Conservation (phyloP, 306 rosid species). For the Cucurbita maxima region DNA sequence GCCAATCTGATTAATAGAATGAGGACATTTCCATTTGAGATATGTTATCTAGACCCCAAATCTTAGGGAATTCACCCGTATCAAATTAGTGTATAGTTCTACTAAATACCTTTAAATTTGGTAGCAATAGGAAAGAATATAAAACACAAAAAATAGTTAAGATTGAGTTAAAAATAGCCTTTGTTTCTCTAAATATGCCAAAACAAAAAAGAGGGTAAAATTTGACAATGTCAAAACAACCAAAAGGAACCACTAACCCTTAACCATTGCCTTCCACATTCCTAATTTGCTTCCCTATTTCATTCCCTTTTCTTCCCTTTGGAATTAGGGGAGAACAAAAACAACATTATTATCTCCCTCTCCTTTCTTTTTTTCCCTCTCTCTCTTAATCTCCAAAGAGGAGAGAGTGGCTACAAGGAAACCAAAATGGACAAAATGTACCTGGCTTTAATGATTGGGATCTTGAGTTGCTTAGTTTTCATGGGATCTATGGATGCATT, state of each 20-base stretch:
- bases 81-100: too few relatives aligned
- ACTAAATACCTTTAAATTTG: too few relatives aligned
- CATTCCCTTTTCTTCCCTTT: neutral
- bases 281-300: neutral
- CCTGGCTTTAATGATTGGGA: constrained; percentile 6
- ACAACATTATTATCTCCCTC: neutral
- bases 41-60: too few relatives aligned
- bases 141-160: too few relatives aligned
- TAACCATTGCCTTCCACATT: neutral
- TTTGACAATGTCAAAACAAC: neutral
- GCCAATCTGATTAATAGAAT: too few relatives aligned
- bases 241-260: neutral
- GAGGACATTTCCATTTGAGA: too few relatives aligned
- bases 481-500: constrained; percentile 21
- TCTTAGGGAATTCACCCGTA: too few relatives aligned
- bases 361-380: neutral
- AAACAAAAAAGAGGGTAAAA: neutral
- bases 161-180: neutral
- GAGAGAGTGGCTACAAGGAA: neutral
- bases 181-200: neutral
- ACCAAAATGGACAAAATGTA: constrained; percentile 23
- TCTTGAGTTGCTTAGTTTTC: constrained; percentile 6
- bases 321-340: neutral
- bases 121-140: too few relatives aligned
- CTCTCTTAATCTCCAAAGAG: neutral